These are phyloP conservation scores for Stagonosporopsis chrysanthemi DNA, from an alignment of 2,329 filamentous ascomycete species.

Conservation along the genomic window DNA sequence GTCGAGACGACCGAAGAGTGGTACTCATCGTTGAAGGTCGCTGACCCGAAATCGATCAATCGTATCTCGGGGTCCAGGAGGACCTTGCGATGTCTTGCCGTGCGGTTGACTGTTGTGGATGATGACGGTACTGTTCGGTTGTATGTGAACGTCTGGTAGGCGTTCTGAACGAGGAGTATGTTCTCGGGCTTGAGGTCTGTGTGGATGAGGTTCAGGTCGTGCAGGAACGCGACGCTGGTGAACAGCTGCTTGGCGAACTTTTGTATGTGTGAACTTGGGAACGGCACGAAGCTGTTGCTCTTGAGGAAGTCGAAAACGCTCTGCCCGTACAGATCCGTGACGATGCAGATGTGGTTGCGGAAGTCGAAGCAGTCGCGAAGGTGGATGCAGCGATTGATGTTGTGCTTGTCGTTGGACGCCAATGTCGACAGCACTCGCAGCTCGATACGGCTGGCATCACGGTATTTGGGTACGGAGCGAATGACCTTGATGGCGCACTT, in stretches of 20 bases:
- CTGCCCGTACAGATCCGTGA: conserved; percentile 81
- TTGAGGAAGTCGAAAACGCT: conserved; percentile 99
- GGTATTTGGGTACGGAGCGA: conserved; percentile 96
- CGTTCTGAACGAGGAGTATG: conserved; percentile 69
- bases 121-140: conserved; percentile 72
- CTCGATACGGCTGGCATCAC: conserved; percentile 94
- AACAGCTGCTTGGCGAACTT: conserved; percentile 94
- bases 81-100: conserved; percentile 68
- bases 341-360: conserved; percentile 92
- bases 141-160: conserved; percentile 73
- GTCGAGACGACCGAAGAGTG: conserved; percentile 73
- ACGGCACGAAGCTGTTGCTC: conserved; percentile 92
- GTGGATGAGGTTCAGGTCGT: conserved; percentile 96
- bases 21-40: conserved; percentile 73
- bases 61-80: conserved; percentile 71
- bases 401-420: conserved; percentile 87
- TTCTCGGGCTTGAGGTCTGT: conserved; percentile 78
- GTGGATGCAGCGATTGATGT: conserved; percentile 96
- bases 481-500: conserved; percentile 98
- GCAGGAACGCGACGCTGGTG: conserved; percentile 97
- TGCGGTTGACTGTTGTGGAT: conserved; percentile 64
- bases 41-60: conserved; percentile 72
- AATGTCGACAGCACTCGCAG: conserved; percentile 90
- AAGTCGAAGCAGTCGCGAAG: conserved; percentile 97
- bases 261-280: conserved; percentile 98